Base-by-base conservation (phyloP, 1,284 basidiomycete species). In the Ceratobasidium sp. region DNA sequence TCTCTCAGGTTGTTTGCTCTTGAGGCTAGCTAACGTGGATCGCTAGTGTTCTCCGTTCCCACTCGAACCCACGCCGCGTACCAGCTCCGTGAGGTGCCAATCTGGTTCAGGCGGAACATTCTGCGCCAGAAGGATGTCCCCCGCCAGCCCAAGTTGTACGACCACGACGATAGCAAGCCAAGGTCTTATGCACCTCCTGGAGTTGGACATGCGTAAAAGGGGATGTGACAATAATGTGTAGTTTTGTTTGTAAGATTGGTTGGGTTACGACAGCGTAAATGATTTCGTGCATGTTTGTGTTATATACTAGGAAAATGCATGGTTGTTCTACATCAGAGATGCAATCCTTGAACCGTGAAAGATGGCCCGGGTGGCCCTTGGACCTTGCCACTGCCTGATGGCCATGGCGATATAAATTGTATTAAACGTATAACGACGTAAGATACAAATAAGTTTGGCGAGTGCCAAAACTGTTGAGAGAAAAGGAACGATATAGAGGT, bases 31-130 rank as follows among this genome's bases (percentile, higher is more conserved):
- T 46, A 19, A 46, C 43, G 43, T 46, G 11, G 43, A 46, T 14
- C 11, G 13, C 43, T 14, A 46, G 89, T 95, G 68, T 95, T 95
- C 83, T 85, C 86, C 37, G 87, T 94, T 1, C 90, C 92, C 0
- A 88, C 88, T 24, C 80, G 79, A 22, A 82, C 83, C 8, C 91
- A 91, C 77, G 88, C 90, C 34, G 81, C 83, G 14, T 92, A 94
- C 81, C 88, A 91, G 80, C 74, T 88, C 75, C 87, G 84, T 77
- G 85, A 86, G 75, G 80, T 90, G 19, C 86, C 86, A 27, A 86
- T 85, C 81, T 88, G 87, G 80, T 85, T 91, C 84, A 88, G 87
- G 80, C 86, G 86, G 77, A 84, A 88, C 77, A 80, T 92, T 71
- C 84, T 90, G 78, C 83, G 86, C 31, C 31, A 39, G 5, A 56